A percentile compares a stretch with the other conserved stretches of the same genome.
phyloP scores from a whole-genome alignment of 2,329 filamentous ascomycete genomes.

The Trichoderma koningiopsis region DNA sequence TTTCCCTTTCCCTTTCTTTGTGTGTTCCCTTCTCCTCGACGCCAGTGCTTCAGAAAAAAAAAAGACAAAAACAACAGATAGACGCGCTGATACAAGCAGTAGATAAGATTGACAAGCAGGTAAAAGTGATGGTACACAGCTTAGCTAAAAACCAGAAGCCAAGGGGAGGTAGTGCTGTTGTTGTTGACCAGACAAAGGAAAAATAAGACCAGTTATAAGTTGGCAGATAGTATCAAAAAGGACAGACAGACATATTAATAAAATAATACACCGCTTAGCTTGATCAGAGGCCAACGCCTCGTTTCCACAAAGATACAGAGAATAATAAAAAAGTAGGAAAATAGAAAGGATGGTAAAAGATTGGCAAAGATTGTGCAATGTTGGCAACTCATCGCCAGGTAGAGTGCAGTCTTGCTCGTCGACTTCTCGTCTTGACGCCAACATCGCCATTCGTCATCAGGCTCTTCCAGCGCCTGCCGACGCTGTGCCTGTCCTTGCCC shows the following conservation, averaged over 20 bases:
- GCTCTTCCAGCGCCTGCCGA: slow-evolving; percentile 64
- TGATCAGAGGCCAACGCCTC: not conserved
- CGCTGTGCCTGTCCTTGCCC: slow-evolving; percentile 59
- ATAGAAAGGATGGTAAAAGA: not conserved
- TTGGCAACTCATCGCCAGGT: slow-evolving; percentile 52
- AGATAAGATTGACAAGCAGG: slow-evolving; percentile 1
- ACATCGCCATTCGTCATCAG: slow-evolving; percentile 62
- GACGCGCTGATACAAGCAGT: slow-evolving; percentile 14
- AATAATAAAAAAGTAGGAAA: slow-evolving; percentile 13
- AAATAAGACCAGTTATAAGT: not conserved
- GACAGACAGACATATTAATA: slow-evolving; percentile 18
- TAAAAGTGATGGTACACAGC: slow-evolving; percentile 10
- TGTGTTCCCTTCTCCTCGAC: not conserved
- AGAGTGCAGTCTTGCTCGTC: slow-evolving; percentile 51
- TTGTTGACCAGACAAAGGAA: slow-evolving; percentile 1
- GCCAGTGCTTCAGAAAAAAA: not conserved
- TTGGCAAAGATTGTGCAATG: not conserved
- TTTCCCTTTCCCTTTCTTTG: not conserved
- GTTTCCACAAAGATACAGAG: not conserved
- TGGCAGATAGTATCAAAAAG: not conserved
- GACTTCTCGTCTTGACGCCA: slow-evolving; percentile 55
- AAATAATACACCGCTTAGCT: slow-evolving; percentile 15
- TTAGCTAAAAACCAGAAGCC: not conserved
- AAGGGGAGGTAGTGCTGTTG: not conserved
- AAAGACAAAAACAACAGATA: not conserved